Percentiles rank a stretch among this genome's conserved stretches.
phyloP scores from a whole-genome alignment of 805 yeast genomes.

The Millerozyma miso region DNA sequence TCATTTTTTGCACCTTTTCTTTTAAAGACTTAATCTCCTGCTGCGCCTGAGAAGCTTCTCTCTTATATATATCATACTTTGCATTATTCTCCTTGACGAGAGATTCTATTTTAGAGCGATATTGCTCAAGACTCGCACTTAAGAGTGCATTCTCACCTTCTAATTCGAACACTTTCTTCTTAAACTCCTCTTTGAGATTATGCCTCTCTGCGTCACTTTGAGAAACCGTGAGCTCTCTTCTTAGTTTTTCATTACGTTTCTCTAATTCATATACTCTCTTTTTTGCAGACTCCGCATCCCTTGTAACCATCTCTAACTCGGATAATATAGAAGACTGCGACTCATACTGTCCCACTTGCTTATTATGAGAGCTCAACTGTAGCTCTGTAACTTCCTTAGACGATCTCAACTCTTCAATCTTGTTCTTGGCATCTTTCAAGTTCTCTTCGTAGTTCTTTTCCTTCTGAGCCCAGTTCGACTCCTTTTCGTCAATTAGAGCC shows the following conservation, averaged over 20 bases:
- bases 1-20: conserved; percentile 44
- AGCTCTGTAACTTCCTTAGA: conserved; percentile 61
- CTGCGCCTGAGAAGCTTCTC: conserved; percentile 46
- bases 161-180: conserved; percentile 47
- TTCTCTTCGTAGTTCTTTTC: conserved; percentile 51
- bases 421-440: conserved; percentile 47
- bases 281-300: conserved; percentile 72
- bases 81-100: conserved; percentile 21
- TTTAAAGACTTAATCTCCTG: conserved; percentile 50
- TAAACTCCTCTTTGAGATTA: conserved; percentile 35
- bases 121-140: conserved; percentile 53
- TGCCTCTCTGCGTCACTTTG: conserved; percentile 45
- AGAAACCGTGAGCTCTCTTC: conserved; percentile 57
- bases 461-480: conserved; percentile 60
- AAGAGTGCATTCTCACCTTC: conserved; percentile 68
- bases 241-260: conserved; percentile 69
- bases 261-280: conserved; percentile 67
- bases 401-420: conserved; percentile 61
- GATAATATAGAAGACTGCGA: conserved; percentile 37
- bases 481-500: conserved; percentile 68
- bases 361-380: conserved; percentile 47
- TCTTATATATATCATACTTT: conserved; percentile 33
- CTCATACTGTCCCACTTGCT: conserved; percentile 31
- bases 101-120: conserved; percentile 28
- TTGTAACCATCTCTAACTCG: conserved; percentile 61